Percentiles rank a stretch among this genome's conserved stretches.
Evolutionary conservation across 2,329 filamentous ascomycete genomes (phyloP).

Genomic region (Claviceps monticola): DNA sequence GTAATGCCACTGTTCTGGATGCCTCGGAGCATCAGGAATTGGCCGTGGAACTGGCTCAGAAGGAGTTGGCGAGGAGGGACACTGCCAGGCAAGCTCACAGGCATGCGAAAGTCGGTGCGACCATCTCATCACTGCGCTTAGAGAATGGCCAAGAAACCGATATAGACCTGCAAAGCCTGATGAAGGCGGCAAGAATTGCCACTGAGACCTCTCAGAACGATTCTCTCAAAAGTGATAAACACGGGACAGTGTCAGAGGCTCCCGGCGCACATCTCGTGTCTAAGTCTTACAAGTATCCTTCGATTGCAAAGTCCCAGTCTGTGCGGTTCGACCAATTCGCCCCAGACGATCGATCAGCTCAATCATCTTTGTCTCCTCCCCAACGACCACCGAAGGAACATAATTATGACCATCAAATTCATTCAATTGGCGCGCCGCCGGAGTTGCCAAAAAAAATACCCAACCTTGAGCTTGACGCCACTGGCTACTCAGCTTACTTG

Average conservation of each 20-base stretch:
- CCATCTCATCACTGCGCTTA: conserved; percentile 1
- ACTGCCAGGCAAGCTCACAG: conserved; percentile 42
- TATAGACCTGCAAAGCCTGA: conserved; percentile 33
- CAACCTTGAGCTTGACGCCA: conserved; percentile 5
- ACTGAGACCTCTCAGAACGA: conserved; percentile 20
- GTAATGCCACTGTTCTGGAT: conserved; percentile 47
- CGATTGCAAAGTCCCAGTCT: conserved; percentile 37
- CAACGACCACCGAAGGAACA: conserved; percentile 19
- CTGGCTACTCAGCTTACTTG: conserved; percentile 2
- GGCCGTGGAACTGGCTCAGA: conserved; percentile 61
- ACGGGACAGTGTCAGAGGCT: conserved; percentile 7
- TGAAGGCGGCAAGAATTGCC: conserved; percentile 36
- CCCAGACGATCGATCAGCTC: conserved; percentile 6
- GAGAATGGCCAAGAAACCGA: conserved; percentile 18
- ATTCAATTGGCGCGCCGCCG: conserved; percentile 6
- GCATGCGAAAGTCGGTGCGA: conserved; percentile 23
- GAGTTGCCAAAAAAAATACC: conserved; percentile 17
- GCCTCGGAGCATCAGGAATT: conserved; percentile 59
- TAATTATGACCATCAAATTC: neutral
- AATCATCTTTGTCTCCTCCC: conserved; percentile 16
- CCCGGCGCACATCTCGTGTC: conserved; percentile 13
- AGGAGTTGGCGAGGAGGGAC: conserved; percentile 56
- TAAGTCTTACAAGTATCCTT: conserved; percentile 40
- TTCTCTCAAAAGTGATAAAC: neutral
- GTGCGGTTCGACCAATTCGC: conserved; percentile 26